These are phyloP conservation scores for Coemansia sp. DNA, from an alignment of 192 early-diverging fungal genomes.

Conservation along the genomic window DNA sequence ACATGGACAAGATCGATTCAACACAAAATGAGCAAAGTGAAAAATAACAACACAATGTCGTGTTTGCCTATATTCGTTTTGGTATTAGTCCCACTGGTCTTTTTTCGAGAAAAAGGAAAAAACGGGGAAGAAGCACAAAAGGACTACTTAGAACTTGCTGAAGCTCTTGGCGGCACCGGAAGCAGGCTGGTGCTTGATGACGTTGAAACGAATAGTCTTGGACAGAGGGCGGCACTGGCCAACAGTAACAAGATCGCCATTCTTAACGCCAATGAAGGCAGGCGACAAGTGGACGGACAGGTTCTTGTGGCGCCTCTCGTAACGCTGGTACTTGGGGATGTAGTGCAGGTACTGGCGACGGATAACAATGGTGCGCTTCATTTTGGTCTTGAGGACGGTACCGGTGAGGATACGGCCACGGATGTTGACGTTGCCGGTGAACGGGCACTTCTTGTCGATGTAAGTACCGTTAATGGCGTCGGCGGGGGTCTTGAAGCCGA, in stretches of 20 bases:
- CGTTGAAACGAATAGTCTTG: slow-evolving; percentile 99
- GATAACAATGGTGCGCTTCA: slow-evolving; percentile 98
- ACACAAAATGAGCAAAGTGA: neutral
- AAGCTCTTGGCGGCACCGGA: slow-evolving; percentile 86
- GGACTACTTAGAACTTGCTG: slow-evolving; percentile 80
- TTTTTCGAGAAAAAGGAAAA: neutral
- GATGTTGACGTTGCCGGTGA: slow-evolving; percentile 94
- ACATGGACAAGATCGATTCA: neutral
- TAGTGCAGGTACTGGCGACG: slow-evolving; percentile 99
- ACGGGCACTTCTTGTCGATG: slow-evolving; percentile 99
- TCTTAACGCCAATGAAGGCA: slow-evolving; percentile 86
- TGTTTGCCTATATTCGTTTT: neutral
- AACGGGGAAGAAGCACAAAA: slow-evolving; percentile 1
- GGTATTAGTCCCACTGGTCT: neutral
- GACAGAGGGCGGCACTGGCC: slow-evolving; percentile 99
- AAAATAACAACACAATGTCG: no score
- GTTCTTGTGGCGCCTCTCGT: slow-evolving; percentile 99
- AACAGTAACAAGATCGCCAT: slow-evolving; percentile 92
- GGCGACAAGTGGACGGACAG: slow-evolving; percentile 94
- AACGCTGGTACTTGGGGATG: slow-evolving; percentile 99
- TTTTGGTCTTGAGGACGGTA: slow-evolving; percentile 91
- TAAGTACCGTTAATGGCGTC: slow-evolving; percentile 96
- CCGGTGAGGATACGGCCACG: slow-evolving; percentile 97
- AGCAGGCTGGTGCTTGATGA: slow-evolving; percentile 91
- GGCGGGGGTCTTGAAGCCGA: slow-evolving; percentile 98